Base-by-base conservation (phyloP, 179 eudicot genomes). In the Corrigiola litoralis region DNA sequence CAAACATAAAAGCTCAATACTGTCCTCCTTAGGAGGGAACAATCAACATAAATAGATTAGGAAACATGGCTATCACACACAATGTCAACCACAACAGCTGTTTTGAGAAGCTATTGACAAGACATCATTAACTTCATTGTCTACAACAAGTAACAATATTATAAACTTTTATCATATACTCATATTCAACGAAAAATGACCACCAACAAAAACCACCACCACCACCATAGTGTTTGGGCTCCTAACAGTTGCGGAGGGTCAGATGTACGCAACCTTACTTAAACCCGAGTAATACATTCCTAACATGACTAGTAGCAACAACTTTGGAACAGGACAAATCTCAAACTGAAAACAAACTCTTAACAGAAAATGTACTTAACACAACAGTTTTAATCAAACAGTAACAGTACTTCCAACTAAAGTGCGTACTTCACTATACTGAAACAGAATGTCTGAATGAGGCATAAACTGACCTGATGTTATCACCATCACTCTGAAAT, bases 401-500 rank as follows among this genome's bases (percentile, higher is more conserved):
- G 79, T 75, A 54, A 51, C 18, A 37, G 0, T 21, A 28, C 8
- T 23, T 25, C 12, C 17, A 38, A 54, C 13, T 67, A 12, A 29
- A 31, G 31, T 18, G n/a, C 4, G 16, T 12, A 14, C 16, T 13
- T 7, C 5, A 36, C 7, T 6, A 48, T 25, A 23, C 0, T 14
- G 18, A 6, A 28, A 29, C 42, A 50, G 7, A 14, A 38, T 12
- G 48, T 38, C 25, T 21, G 32, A 37, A 31, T n/a, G 60, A 33
- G 45, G 50, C 1, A 37, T 28, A 53, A 41, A 32, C 63, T 24
- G 4, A 77, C 84, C 84, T 80, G 70, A 77, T 77, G 46, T 69
- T 72, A 74, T 80, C 84, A 65, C 77, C 84, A 61, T 80, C 79
- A 60, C 70, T 74, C 74, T 80, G 84, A 73, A 80, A 80, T 4